These are phyloP conservation scores for Fomitopsis betulina DNA, from an alignment of 1,284 basidiomycete genomes.

Conservation along the genomic window DNA sequence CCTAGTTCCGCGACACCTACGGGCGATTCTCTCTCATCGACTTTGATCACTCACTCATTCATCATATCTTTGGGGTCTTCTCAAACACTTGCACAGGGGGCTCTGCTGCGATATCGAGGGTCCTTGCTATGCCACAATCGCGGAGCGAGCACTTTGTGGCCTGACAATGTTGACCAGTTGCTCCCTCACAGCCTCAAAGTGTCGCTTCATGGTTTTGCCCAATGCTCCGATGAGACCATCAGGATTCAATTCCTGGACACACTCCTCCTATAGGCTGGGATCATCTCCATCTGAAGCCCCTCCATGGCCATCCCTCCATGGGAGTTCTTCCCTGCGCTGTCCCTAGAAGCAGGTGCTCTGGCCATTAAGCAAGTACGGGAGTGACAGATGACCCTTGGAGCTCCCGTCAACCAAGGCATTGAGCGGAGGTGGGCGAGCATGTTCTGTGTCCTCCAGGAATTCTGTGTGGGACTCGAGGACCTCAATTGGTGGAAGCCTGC, in stretches of 20 bases:
- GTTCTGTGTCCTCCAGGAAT: too few relatives aligned
- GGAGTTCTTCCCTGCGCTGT: background rate
- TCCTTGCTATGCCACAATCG: background rate
- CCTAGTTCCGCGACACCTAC: too few relatives aligned
- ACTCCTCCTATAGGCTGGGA: background rate
- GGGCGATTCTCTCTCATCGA: background rate
- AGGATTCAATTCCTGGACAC: background rate
- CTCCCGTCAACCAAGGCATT: too few relatives aligned
- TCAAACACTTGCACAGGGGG: background rate
- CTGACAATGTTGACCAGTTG: background rate
- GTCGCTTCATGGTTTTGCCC: background rate
- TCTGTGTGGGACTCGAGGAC: too few relatives aligned
- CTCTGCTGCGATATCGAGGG: background rate
- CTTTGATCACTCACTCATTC: background rate
- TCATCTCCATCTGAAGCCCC: background rate
- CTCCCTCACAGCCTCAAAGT: background rate
- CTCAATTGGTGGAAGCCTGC: too few relatives aligned
- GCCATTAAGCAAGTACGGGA: background rate
- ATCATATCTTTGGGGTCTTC: background rate
- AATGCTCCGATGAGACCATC: background rate
- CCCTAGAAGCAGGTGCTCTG: background rate
- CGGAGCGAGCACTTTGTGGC: background rate
- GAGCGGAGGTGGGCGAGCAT: too few relatives aligned
- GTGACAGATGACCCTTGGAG: background rate
- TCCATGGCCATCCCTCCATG: background rate